A percentile compares a stretch with the other conserved stretches of the same genome.
phyloP scores from a whole-genome alignment of 1,284 basidiomycete genomes.

The Salmacisia buchloeana region DNA sequence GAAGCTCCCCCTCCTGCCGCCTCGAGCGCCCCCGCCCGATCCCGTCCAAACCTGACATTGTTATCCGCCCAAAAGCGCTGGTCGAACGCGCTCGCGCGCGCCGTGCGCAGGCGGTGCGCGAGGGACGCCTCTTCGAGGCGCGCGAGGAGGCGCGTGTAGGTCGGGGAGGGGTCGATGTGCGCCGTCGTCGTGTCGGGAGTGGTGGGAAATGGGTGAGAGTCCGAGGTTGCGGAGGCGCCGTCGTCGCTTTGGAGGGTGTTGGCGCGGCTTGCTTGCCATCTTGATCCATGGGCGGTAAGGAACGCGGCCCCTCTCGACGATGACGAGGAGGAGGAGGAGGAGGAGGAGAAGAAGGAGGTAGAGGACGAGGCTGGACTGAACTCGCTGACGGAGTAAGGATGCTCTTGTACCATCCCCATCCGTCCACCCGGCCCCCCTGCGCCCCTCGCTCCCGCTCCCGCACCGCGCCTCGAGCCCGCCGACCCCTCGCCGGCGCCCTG shows the following conservation, averaged over 20 bases:
- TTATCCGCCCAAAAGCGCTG: constrained; percentile 49
- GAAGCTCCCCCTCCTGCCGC: not conserved
- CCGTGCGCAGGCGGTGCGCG: constrained; percentile 30
- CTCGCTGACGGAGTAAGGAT: constrained; percentile 45
- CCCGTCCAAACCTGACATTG: constrained; percentile 41
- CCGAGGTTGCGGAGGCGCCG: too few relatives aligned
- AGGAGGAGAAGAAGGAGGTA: not conserved
- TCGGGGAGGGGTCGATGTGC: constrained; percentile 14
- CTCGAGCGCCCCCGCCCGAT: constrained; percentile 12
- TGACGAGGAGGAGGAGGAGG: constrained; percentile 14
- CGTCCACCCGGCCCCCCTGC: too few relatives aligned
- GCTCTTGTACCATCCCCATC: constrained; percentile 22
- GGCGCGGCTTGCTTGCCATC: not conserved
- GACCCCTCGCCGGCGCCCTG: constrained; percentile 5
- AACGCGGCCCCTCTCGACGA: too few relatives aligned
- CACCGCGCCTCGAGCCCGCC: too few relatives aligned
- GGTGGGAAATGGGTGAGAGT: too few relatives aligned
- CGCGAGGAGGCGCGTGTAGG: constrained; percentile 25
- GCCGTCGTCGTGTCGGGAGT: too few relatives aligned
- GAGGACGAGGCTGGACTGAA: constrained; percentile 17
- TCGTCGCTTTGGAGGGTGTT: not conserved
- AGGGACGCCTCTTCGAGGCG: constrained; percentile 41
- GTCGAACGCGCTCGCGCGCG: constrained; percentile 39
- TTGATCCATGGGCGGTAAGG: too few relatives aligned
- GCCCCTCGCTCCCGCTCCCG: too few relatives aligned